Percentiles rank a stretch among this genome's conserved stretches.
phyloP scores from a whole-genome alignment of 179 eudicot genomes.

The Vitellaria paradoxa region DNA sequence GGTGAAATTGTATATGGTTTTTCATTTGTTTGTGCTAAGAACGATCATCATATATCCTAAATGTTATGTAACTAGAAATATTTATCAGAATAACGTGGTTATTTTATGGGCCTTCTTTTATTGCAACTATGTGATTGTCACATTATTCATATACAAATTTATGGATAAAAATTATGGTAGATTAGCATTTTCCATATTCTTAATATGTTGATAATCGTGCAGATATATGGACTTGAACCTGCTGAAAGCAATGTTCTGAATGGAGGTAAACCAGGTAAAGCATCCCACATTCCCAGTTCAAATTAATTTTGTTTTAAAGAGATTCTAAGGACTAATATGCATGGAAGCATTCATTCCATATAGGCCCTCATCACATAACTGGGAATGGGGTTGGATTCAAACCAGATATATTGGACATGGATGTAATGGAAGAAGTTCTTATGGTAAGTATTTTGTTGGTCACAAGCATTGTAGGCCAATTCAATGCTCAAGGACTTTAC shows the following conservation, averaged over 20 bases:
- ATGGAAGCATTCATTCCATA: background rate
- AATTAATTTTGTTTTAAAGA: background rate
- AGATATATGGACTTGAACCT: slow-evolving; percentile 96
- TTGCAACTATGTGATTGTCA: too few species aligned
- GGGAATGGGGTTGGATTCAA: slow-evolving; percentile 97
- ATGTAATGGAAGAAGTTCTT: slow-evolving; percentile 89
- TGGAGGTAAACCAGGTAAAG: slow-evolving; percentile 93
- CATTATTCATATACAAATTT: too few species aligned
- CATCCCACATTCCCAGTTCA: background rate
- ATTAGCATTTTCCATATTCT: background rate
- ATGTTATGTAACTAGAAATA: too few species aligned
- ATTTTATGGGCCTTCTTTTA: too few species aligned
- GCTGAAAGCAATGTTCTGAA: slow-evolving; percentile 85
- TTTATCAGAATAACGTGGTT: too few species aligned
- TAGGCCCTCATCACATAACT: slow-evolving; percentile 93
- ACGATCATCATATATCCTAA: too few species aligned
- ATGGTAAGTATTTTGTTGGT: slow-evolving; percentile 40
- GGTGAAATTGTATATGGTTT: slow-evolving; percentile 34
- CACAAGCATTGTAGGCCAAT: background rate
- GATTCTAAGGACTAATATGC: background rate
- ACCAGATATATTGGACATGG: slow-evolving; percentile 96
- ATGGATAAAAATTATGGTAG: too few species aligned
- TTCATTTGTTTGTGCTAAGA: background rate
- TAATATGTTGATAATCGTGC: background rate
- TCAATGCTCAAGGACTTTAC: background rate